Percentiles rank a stretch among this genome's conserved stretches.
Evolutionary conservation across 1,284 basidiomycete species (phyloP).

Genomic region (Fomitopsis pinicola): DNA sequence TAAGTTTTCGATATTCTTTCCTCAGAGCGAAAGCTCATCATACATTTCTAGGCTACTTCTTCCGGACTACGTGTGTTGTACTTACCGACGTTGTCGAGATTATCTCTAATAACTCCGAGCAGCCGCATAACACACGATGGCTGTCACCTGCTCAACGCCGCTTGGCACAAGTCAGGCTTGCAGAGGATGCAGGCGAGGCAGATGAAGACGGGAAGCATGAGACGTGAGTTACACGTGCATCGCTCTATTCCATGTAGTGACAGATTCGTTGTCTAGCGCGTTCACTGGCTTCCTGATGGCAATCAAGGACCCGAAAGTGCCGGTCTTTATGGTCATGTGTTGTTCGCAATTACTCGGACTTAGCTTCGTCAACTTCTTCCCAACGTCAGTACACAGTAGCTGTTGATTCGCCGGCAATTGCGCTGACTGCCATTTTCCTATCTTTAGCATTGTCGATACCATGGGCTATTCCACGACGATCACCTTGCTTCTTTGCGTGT

Average conservation of each 20-base stretch:
- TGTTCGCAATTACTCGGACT: conserved; percentile 53
- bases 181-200: conserved; percentile 74
- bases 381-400: conserved; percentile 41
- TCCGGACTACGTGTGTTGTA: conserved; percentile 45
- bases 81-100: not conserved
- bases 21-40: not conserved
- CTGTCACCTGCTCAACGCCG: conserved; percentile 52
- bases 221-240: conserved; percentile 37
- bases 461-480: conserved; percentile 60
- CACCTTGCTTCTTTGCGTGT: conserved; percentile 62
- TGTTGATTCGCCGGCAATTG: too few species aligned
- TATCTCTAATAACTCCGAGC: not conserved
- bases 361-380: conserved; percentile 74
- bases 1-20: conserved; percentile 24
- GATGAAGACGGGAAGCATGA: conserved; percentile 53
- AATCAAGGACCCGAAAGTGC: conserved; percentile 58
- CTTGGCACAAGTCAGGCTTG: conserved; percentile 67
- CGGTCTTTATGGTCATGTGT: conserved; percentile 52
- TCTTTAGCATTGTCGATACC: conserved; percentile 55
- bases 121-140: conserved; percentile 69
- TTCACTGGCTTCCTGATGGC: conserved; percentile 53
- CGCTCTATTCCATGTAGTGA: not conserved
- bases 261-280: conserved; percentile 31
- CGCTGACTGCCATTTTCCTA: too few species aligned
- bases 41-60: conserved; percentile 28